Evolutionary conservation across 2,329 filamentous ascomycete genomes (phyloP), one percentile per base, ranked within the genome.

Genomic region (Sclerotinia borealis): DNA sequence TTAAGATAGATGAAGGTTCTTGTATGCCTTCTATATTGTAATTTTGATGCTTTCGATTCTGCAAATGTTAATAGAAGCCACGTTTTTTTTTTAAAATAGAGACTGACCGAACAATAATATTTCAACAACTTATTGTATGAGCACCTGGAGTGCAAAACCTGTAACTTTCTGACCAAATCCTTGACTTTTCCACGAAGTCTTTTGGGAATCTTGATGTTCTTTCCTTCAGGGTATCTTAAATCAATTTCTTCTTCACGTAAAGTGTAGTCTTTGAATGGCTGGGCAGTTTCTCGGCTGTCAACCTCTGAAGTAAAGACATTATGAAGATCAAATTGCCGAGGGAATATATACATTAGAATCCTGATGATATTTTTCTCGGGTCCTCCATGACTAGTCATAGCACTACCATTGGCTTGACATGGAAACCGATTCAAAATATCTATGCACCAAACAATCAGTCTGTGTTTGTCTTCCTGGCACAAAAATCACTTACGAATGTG

Each of bases 261-360:
- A 0, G 89, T 93, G 73, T 96, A 96, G 74, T 96, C 92, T 71
- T 91, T 90, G 71, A 93, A 87, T 31, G 83, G 83, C 69, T 93
- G 89, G 0, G 85, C 79, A 0, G 88, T 93, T 70, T 90, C 84
- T 55, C 77, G 82, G 27, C 73, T 74, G 73, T 95, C 83, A 19
- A 89, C 81, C 4, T 79, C 77, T 6, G 87, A 90, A 0, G 87
- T 92, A 73, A 98, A 97, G n/a, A 89, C 92, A 75, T 98, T 99
- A 72, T 96, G 92, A 4, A 99, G 79, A 17, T 85, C 85, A 72
- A 96, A 98, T 72, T 98, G 93, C 13, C 88, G 83, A 37, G 95
- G 95, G 70, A 99, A 99, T 1, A 99, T 87, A 75, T 98, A 93
- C 80, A 93, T 95, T 83, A 96, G 85, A 25, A 96, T 77, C 69